phyloP scores from a whole-genome alignment of 148 eudicot genomes.

The Vaccinium macrocarpon region DNA sequence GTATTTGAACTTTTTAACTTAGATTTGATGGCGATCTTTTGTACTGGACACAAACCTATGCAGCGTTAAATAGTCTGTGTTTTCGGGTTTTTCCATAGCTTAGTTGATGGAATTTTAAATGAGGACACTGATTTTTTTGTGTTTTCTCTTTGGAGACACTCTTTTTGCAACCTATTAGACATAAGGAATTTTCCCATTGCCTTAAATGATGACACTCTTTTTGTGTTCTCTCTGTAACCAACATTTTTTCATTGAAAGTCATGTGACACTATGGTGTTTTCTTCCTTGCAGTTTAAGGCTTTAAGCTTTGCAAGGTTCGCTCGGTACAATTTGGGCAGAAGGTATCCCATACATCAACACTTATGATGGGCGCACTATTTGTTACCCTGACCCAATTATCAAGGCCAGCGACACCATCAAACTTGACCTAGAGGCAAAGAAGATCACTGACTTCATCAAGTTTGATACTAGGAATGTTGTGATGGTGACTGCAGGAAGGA shows the following conservation, averaged over 20 bases:
- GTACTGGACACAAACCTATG: background rate
- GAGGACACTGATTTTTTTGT: background rate
- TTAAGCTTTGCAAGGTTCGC: slow-evolving; percentile 61
- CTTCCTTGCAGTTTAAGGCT: slow-evolving; percentile 36
- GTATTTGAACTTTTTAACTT: background rate
- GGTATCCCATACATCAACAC: slow-evolving; percentile 58
- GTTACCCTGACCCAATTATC: slow-evolving; percentile 50
- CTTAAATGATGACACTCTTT: too few relatives aligned
- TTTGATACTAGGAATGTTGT: slow-evolving; percentile 62
- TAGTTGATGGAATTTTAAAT: background rate
- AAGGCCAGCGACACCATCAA: slow-evolving; percentile 56
- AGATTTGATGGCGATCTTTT: background rate
- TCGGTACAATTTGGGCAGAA: too few relatives aligned
- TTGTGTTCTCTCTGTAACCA: too few relatives aligned
- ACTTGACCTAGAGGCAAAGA: slow-evolving; percentile 43
- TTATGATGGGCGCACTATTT: slow-evolving; percentile 54
- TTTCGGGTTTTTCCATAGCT: background rate
- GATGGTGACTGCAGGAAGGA: slow-evolving; percentile 63
- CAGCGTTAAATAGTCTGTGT: background rate
- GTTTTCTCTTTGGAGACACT: background rate
- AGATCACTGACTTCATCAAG: slow-evolving; percentile 51
- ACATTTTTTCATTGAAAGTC: background rate
- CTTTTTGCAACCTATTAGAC: background rate
- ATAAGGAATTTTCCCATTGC: background rate
- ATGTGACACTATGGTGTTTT: background rate